Conservation (phyloP, 2,329 filamentous ascomycete genomes). For the Talaromyces atroroseus region DNA sequence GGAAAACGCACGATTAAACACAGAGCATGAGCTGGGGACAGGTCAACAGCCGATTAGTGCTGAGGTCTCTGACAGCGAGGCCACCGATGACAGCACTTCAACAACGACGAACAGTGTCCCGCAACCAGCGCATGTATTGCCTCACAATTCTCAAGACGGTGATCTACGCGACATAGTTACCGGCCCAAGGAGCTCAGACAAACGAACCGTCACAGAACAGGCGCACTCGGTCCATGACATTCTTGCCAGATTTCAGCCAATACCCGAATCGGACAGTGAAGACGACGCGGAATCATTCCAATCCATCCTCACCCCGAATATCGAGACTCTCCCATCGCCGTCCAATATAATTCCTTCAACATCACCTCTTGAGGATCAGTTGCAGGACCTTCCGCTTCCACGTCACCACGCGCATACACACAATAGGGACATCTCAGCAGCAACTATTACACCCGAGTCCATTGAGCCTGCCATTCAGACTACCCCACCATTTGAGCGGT, state of each 20-base stretch:
- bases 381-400: conserved; percentile 7
- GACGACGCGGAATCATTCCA: conserved; percentile 41
- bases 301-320: conserved; percentile 25
- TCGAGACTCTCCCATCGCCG: conserved; percentile 16
- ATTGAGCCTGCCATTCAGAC: conserved; percentile 10
- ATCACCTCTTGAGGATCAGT: conserved; percentile 17
- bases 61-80: conserved; percentile 29
- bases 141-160: conserved; percentile 16
- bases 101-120: conserved; percentile 18
- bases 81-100: conserved; percentile 27
- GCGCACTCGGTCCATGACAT: conserved; percentile 32
- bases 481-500: background rate
- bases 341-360: conserved; percentile 18
- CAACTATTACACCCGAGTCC: conserved; percentile 22
- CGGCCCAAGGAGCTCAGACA: conserved; percentile 11
- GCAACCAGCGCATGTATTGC: background rate
- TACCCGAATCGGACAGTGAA: conserved; percentile 22
- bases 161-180: conserved; percentile 14
- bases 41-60: conserved; percentile 24
- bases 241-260: conserved; percentile 34
- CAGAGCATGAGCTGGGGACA: conserved; percentile 15
- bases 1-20: conserved; percentile 15
- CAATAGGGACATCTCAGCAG: conserved; percentile 25
- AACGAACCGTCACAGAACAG: conserved; percentile 25
- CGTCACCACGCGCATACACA: conserved; percentile 16